Base-by-base conservation (phyloP, 1,284 basidiomycete genomes). In the Apiotrichum gracile region DNA sequence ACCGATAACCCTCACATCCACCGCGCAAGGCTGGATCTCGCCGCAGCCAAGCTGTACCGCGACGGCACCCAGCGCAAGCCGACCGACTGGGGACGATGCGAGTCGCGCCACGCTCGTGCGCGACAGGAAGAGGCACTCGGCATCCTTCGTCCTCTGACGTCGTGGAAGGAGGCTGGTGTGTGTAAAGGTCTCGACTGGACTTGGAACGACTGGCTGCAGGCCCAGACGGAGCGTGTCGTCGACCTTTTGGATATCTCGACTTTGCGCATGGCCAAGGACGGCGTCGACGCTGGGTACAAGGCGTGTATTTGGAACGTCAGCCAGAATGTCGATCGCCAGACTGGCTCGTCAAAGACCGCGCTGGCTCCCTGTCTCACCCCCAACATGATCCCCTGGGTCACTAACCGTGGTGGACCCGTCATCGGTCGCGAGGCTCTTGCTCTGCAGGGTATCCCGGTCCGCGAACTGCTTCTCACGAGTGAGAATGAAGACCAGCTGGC, bases 261-360 rank as follows among this genome's bases (percentile, higher is more conserved):
- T 14, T 79, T 97, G 35, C 86, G 91, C 29, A 84, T 86, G 55
- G 88, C 91, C 1, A 83, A 82, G 57, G 81, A 85, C 47, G 89
- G 87, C 1, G 78, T 88, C 29, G 91, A 93, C 65, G 84, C 91
- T 1, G 85, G 83, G 0, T 91, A 84, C 74, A 92, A 93, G 69
- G 91, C 88, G 82, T 91, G 86, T 74, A 87, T 96, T 2, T 97
- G 92, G 93, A 97, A 97, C 73, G 80, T 97, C n/a, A 93, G 90
- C 5, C 92, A 97, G 73, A 97, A 97, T 62, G 93, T 97, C 27
- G 90, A 92, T 72, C 83, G 91, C 16, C 88, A 87, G 39, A 89
- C 86, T 37, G 88, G 87, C 5, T 85, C 87, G 0, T 83, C 81
- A 54, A 85, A 85, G 70, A 79, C 85, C 2, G 92, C 91, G 9